phyloP scores from a whole-genome alignment of 371 early-diverging fungal genomes.

The Zychaea mexicana region DNA sequence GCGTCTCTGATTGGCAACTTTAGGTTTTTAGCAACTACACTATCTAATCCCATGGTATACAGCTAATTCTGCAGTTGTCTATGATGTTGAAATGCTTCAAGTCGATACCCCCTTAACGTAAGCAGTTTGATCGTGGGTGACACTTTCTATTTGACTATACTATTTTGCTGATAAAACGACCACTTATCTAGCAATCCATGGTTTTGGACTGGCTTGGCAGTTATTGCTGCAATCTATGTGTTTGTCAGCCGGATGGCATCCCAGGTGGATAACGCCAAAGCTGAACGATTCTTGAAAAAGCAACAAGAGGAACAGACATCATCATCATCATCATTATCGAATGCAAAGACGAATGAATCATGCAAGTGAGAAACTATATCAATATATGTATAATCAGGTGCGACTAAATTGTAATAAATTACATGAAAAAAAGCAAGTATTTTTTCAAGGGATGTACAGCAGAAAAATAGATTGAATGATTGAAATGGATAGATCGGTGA shows the following conservation, averaged over 20 bases:
- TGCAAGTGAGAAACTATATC: too few species aligned
- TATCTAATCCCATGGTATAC: too few species aligned
- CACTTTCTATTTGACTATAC: not conserved
- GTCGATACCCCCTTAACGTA: constrained; percentile 36
- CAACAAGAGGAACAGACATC: constrained; percentile 15
- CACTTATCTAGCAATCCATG: constrained; percentile 32
- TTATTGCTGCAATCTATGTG: constrained; percentile 10
- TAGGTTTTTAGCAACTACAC: too few species aligned
- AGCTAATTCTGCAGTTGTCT: constrained; percentile 38
- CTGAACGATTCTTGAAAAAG: constrained; percentile 24
- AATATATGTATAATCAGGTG: too few species aligned
- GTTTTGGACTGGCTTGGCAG: constrained; percentile 31
- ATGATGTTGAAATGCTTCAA: constrained; percentile 38
- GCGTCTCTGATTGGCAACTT: too few species aligned
- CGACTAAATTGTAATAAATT: too few species aligned
- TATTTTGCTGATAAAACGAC: not conserved
- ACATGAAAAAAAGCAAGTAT: too few species aligned
- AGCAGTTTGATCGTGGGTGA: constrained; percentile 1
- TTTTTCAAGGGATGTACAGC: too few species aligned
- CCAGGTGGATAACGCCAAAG: constrained; percentile 22
- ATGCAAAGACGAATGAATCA: not conserved
- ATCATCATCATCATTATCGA: not conserved
- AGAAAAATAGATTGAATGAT: too few species aligned
- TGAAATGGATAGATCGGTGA: too few species aligned
- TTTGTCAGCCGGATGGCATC: constrained; percentile 16